Conservation (phyloP, 495 filamentous ascomycete species). For the Penicillium atrosanguineum region DNA sequence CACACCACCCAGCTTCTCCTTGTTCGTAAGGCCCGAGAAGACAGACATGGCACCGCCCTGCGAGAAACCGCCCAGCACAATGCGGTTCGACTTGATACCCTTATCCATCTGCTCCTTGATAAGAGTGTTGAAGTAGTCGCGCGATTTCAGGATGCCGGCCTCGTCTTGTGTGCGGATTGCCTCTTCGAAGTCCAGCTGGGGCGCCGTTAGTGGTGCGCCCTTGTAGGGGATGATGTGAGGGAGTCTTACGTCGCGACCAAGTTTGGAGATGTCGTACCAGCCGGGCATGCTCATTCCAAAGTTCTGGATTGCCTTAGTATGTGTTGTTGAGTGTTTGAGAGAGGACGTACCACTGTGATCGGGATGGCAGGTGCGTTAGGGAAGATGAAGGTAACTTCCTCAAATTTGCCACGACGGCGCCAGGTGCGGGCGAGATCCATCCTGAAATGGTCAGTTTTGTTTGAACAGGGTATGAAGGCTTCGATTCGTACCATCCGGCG, state of each 20-base stretch:
- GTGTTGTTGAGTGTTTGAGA: neutral
- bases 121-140: conserved; percentile 72
- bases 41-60: conserved; percentile 61
- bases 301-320: conserved; percentile 50
- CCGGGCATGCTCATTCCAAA: conserved; percentile 81
- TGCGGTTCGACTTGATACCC: conserved; percentile 77
- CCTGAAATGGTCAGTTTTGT: conserved; percentile 40
- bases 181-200: conserved; percentile 48
- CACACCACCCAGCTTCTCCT: conserved; percentile 79
- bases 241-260: conserved; percentile 39
- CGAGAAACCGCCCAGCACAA: conserved; percentile 74
- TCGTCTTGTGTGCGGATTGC: conserved; percentile 66
- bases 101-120: conserved; percentile 80
- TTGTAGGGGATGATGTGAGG: neutral
- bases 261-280: conserved; percentile 86
- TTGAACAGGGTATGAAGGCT: no score
- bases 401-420: conserved; percentile 76
- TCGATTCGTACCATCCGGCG: conserved; percentile 5
- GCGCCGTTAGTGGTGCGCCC: neutral
- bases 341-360: conserved; percentile 70
- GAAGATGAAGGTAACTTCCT: conserved; percentile 89
- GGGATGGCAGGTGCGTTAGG: conserved; percentile 90
- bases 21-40: conserved; percentile 67
- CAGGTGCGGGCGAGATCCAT: conserved; percentile 82
- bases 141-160: conserved; percentile 68